phyloP scores from a whole-genome alignment of 768 basidiomycete genomes.

The Lentinula detonsa region DNA sequence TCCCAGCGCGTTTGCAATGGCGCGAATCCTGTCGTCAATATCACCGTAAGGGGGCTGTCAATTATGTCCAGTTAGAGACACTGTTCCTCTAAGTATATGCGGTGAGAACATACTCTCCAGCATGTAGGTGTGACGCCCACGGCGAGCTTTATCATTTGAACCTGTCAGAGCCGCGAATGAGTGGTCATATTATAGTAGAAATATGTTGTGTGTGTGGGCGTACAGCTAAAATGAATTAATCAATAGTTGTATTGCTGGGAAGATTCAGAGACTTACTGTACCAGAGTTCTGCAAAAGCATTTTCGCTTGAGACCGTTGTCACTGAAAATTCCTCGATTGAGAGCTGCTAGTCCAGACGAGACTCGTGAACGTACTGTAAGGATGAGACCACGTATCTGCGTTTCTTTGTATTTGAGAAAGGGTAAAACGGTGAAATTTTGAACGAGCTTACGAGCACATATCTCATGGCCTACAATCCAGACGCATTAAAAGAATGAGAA shows the following conservation, averaged over 20 bases:
- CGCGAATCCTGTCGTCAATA: constrained; percentile 70
- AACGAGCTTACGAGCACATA: constrained; percentile 48
- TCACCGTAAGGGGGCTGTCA: constrained; percentile 58
- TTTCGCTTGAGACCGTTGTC: constrained; percentile 53
- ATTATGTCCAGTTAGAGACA: background rate
- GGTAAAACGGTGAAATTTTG: background rate
- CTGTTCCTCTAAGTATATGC: background rate
- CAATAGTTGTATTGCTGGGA: background rate
- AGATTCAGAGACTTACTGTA: constrained; percentile 42
- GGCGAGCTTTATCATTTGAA: constrained; percentile 49
- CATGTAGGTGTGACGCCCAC: constrained; percentile 52
- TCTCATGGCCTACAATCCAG: constrained; percentile 35
- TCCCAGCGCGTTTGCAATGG: constrained; percentile 61
- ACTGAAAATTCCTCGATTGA: constrained; percentile 22
- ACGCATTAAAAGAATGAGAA: background rate
- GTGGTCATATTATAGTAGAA: constrained; percentile 11
- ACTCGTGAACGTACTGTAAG: constrained; percentile 35
- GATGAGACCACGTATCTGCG: constrained; percentile 49
- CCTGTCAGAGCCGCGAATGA: constrained; percentile 21
- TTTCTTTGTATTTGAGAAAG: background rate
- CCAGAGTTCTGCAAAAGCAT: constrained; percentile 74
- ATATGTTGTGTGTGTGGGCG: background rate
- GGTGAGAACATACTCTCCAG: constrained; percentile 40
- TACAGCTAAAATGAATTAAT: constrained; percentile 22
- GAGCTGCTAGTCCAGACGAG: background rate